phyloP scores from a whole-genome alignment of 1,284 basidiomycete genomes.

The Ustilago nuda region DNA sequence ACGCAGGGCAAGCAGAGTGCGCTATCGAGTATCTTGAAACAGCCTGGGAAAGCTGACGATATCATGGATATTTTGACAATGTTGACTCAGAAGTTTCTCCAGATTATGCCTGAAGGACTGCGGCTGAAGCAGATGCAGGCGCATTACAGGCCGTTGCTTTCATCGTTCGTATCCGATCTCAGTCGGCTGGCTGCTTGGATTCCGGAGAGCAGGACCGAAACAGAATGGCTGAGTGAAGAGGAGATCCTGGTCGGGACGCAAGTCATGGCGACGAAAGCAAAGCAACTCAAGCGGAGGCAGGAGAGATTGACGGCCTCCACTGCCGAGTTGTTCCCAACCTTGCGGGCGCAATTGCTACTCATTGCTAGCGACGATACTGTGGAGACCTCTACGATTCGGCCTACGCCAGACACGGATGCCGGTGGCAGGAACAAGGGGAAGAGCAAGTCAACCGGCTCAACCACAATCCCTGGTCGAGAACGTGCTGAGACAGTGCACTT shows the following conservation, averaged over 20 bases:
- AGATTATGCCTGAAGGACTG: slow-evolving; percentile 20
- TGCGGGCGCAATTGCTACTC: slow-evolving; percentile 24
- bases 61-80: slow-evolving; percentile 17
- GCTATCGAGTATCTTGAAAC: slow-evolving; percentile 22
- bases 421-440: not conserved
- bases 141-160: slow-evolving; percentile 24
- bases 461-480: slow-evolving; percentile 3
- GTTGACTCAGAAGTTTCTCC: slow-evolving; percentile 17
- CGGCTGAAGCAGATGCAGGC: slow-evolving; percentile 20
- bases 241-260: slow-evolving; percentile 43
- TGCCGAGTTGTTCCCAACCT: slow-evolving; percentile 33
- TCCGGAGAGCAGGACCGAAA: slow-evolving; percentile 31
- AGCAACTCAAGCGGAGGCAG: slow-evolving; percentile 31
- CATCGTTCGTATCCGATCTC: slow-evolving; percentile 34
- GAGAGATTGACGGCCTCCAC: slow-evolving; percentile 33
- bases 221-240: slow-evolving; percentile 41
- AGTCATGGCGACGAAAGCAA: slow-evolving; percentile 33
- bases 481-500: slow-evolving; percentile 11
- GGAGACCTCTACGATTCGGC: slow-evolving; percentile 20
- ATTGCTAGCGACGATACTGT: slow-evolving; percentile 22
- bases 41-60: slow-evolving; percentile 23
- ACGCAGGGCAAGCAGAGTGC: slow-evolving; percentile 15
- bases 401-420: not conserved
- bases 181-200: slow-evolving; percentile 41
- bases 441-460: not conserved